Base-by-base conservation (phyloP, 1,139 yeast species). In the Debaryomycetaceae sp. region DNA sequence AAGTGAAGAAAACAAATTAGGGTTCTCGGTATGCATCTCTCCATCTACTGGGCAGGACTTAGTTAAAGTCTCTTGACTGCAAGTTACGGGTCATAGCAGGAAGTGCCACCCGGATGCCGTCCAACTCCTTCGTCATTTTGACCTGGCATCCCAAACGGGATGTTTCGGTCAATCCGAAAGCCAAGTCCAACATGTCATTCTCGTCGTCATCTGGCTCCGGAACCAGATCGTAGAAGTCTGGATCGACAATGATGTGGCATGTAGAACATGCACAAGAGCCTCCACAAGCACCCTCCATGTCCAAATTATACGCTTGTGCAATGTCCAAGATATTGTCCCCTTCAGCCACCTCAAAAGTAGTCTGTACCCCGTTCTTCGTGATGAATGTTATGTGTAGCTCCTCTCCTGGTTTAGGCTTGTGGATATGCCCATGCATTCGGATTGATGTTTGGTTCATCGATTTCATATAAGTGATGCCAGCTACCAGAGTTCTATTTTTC, bases 241-340 rank as follows among this genome's bases (percentile, higher is more conserved):
- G 99, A 62, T 93, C 99, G 36, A 93, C 90, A 42, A 93, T 93
- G 47, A 93, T 84, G 68, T 93, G 99, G 63, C 99, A 93, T 0
- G 99, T 93, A 4, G 97, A 90, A 62, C 99, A 93, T 1, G 99
- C 99, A 72, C 99, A 93, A 2, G 97, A 89, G 2, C 99, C 99
- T 34, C 99, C 99, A 68, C 99, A 93, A 0, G 99, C 99, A 39
- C 99, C 96, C 63, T 93, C 99, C 91, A 93, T 90, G 56, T 93
- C 99, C 49, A 93, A 68, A 56, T 90, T 86, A 60, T 91, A 71
- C 4, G 95, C 96, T 68, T 93, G 99, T 6, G 98, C 99, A 46
- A 93, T 90, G 63, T 93, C 99, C 62, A 93, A 71, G 39, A 93
- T 60, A 40, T 91, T 84, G 60, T 93, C 99, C 7, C 98, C 99